Conservation (phyloP, 768 basidiomycete genomes). For the Pseudohyphozyma bogoriensis region DNA sequence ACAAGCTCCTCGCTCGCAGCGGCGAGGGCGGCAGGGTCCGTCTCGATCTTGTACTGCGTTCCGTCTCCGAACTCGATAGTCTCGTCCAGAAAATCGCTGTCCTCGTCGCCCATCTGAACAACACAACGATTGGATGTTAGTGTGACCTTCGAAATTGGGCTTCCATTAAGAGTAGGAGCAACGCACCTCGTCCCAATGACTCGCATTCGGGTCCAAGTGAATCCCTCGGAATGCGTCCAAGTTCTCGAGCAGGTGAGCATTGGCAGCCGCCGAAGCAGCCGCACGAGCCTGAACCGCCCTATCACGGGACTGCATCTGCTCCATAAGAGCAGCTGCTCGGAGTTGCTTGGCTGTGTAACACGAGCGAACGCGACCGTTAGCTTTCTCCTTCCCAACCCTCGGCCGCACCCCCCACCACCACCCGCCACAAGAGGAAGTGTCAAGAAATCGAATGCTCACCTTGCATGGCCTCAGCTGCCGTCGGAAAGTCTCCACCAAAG, state of each 20-base stretch:
- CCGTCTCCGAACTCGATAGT: conserved; percentile 96
- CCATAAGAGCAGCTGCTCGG: conserved; percentile 12
- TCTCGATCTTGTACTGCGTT: conserved; percentile 65
- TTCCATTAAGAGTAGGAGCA: too few relatives aligned
- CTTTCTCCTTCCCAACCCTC: conserved; percentile 8
- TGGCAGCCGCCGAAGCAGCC: conserved; percentile 50
- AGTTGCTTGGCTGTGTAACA: conserved; percentile 29
- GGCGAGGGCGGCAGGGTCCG: conserved; percentile 9
- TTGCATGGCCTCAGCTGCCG: conserved; percentile 87
- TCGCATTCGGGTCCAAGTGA: conserved; percentile 83
- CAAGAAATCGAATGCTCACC: conserved; percentile 43
- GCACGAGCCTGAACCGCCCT: conserved; percentile 41
- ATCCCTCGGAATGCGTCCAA: conserved; percentile 90
- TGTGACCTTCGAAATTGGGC: too few relatives aligned
- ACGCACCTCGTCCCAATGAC: conserved; percentile 96
- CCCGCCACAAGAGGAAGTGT: conserved; percentile 9
- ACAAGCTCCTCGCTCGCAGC: conserved; percentile 23
- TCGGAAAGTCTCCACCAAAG: conserved; percentile 65
- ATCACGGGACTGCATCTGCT: conserved; percentile 30
- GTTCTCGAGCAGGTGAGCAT: conserved; percentile 62
- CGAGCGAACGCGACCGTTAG: not conserved
- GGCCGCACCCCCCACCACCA: too few relatives aligned
- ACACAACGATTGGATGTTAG: too few relatives aligned
- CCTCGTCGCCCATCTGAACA: conserved; percentile 63
- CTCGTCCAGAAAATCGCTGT: conserved; percentile 71